Conservation (phyloP, 768 basidiomycete genomes). For the Pisolithus tinctorius region DNA sequence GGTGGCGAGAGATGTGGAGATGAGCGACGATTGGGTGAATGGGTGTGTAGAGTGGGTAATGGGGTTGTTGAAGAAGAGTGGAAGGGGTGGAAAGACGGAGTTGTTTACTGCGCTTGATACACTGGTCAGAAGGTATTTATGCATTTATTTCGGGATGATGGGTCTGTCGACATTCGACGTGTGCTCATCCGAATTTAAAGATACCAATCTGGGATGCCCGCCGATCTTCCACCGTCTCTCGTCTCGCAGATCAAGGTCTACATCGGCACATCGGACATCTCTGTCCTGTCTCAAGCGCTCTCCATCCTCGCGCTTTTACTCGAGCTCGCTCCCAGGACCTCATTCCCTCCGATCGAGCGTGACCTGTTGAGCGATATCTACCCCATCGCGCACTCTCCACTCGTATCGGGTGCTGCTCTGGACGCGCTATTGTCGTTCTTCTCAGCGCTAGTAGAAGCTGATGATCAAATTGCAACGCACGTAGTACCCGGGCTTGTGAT, state of each 20-base stretch:
- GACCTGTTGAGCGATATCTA: slow-evolving; percentile 62
- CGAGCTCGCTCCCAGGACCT: slow-evolving; percentile 54
- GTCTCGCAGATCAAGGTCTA: slow-evolving; percentile 72
- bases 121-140: slow-evolving; percentile 55
- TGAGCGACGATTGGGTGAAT: slow-evolving; percentile 76
- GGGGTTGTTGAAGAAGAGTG: slow-evolving; percentile 69
- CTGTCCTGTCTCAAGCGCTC: slow-evolving; percentile 68
- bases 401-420: slow-evolving; percentile 68
- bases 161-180: neutral
- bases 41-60: slow-evolving; percentile 74
- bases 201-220: slow-evolving; percentile 44
- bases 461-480: slow-evolving; percentile 75
- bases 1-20: slow-evolving; percentile 69
- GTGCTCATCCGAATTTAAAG: slow-evolving; percentile 18
- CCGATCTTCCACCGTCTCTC: slow-evolving; percentile 52
- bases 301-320: slow-evolving; percentile 61
- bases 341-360: slow-evolving; percentile 75
- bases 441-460: slow-evolving; percentile 72
- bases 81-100: slow-evolving; percentile 70
- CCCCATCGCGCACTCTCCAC: slow-evolving; percentile 68
- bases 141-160: neutral
- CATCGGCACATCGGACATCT: slow-evolving; percentile 69
- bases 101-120: slow-evolving; percentile 73
- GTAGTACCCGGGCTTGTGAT: slow-evolving; percentile 71
- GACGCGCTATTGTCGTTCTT: slow-evolving; percentile 84